phyloP scores from a whole-genome alignment of 1,139 yeast species.

The Arxiozyma telluris region DNA sequence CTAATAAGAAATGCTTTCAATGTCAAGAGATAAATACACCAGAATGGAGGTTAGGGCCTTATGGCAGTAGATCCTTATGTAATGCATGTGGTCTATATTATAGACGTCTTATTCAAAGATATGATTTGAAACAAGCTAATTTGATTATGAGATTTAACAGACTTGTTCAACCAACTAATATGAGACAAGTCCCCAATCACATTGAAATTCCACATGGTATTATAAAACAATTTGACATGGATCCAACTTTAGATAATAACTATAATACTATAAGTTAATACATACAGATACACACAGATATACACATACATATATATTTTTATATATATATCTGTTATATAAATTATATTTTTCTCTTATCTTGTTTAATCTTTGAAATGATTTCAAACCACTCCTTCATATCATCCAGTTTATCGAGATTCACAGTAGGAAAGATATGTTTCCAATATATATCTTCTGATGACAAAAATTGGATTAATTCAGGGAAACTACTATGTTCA shows the following conservation, averaged over 20 bases:
- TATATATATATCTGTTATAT: not conserved
- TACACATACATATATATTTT: not conserved
- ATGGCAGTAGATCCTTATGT: constrained; percentile 64
- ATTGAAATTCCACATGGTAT: constrained; percentile 22
- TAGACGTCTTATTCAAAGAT: constrained; percentile 52
- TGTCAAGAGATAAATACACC: constrained; percentile 74
- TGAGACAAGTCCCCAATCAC: constrained; percentile 25
- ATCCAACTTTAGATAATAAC: constrained; percentile 16
- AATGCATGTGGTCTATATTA: constrained; percentile 78
- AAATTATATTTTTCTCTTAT: not conserved
- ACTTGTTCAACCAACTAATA: constrained; percentile 18
- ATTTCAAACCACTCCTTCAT: constrained; percentile 41
- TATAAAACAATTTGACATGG: constrained; percentile 16
- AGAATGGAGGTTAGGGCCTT: constrained; percentile 79
- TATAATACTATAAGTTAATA: constrained; percentile 1
- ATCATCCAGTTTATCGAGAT: constrained; percentile 36
- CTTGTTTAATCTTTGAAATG: constrained; percentile 34
- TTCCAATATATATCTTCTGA: constrained; percentile 38
- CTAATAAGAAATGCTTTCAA: constrained; percentile 33
- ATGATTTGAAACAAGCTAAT: constrained; percentile 25
- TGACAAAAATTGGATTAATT: constrained; percentile 53
- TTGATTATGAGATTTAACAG: constrained; percentile 26
- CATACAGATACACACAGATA: too few species aligned
- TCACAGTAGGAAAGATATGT: constrained; percentile 73
- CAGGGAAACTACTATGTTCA: constrained; percentile 87